Base-by-base conservation (phyloP, 2,329 filamentous ascomycete species). In the Xylariaceae sp. region DNA sequence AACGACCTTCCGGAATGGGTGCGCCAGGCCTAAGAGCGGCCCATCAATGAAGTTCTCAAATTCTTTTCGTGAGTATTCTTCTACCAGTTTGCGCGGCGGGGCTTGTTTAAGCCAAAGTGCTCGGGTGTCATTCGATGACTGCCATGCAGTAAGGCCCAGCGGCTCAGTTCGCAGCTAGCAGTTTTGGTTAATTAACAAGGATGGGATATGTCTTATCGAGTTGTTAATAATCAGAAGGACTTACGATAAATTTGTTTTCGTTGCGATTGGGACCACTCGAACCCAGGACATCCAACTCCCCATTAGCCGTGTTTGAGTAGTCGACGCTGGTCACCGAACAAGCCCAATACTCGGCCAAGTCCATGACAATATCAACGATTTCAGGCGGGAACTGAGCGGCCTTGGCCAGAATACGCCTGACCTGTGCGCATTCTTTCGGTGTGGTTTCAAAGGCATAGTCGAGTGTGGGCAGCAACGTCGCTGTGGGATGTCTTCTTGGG, bases 301-400 rank as follows among this genome's bases (percentile, higher is more conserved):
- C 42, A 2, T 44, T 35, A 0, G 48, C 53, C 5, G 54, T 53
- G 8, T 59, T 50, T 4, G 59, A 55, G 54, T 63, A 71, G 47
- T 69, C 65, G 44, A 70, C 57, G 9, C 67, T 67, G 7, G 69
- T 64, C 1, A 70, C 68, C 0, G 76, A 75, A 60, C 78, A 77
- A 11, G 76, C 77, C 83, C 83, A 86, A 67, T 85, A 86, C 67
- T 85, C 81, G 52, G 81, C 83, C 31, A 72, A 65, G 62, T 86
- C 82, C 51, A 85, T 67, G 45, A 86, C 75, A 45, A 68, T 65
- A 62, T 85, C 77, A 39, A 83, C 70, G 0, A 86, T 56, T 56
- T 85, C 83, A 1, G 72, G 66, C 0, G 83, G 83, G 1, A 86
- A 68, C 2, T 65, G 65, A 5, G 69, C 67, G 8, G 67, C 70